Base-by-base conservation (phyloP, 2,329 filamentous ascomycete genomes). In the Phialocephala sp. region DNA sequence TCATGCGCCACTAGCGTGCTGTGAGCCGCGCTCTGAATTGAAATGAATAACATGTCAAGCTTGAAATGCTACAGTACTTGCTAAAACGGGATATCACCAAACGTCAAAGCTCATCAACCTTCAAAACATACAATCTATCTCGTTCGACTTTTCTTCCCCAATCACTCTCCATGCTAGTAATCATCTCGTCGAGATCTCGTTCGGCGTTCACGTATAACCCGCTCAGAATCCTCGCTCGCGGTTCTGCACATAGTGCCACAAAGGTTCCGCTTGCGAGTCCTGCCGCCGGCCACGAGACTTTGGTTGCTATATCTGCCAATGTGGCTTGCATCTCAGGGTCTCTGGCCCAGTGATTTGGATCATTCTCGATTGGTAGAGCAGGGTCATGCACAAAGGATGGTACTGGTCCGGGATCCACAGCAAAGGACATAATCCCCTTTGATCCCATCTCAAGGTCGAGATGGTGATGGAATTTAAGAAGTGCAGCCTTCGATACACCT, bases 101-200 rank as follows among this genome's bases (percentile, higher is more conserved):
- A 50, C 56, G n/a, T 70, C 59, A 72, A 56, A 71, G 59, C 60
- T 71, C 69, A 60, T 72, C 69, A 41, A 71, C 61, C 55, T 72
- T 72, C 43, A 71, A 43, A 32, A 66, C 43, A 64, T 72, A 72
- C 27, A 70, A 45, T 54, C 63, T 67, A 27, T 71, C 65, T 52
- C 60, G 54, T 45, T 66, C 65, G 0, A 70, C 63, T 43, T 58
- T 61, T 39, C 63, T 59, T 20, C 62, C 67, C 58, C 60, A 43
- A 56, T 70, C 65, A 14, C 36, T 62, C 60, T 71, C 68, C 35
- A 71, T 57, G 18, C 43, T 61, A 37, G 18, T 41, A 24, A 71
- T 59, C 24, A 69, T 22, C 67, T 69, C 68, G 22, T 78, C 79
- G 1, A 83, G 35, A 61, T 72, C 69, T 52, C 68, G 56, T 52